These are phyloP conservation scores for Leccinum pellstonianum DNA, from an alignment of 768 basidiomycete genomes.

Conservation along the genomic window DNA sequence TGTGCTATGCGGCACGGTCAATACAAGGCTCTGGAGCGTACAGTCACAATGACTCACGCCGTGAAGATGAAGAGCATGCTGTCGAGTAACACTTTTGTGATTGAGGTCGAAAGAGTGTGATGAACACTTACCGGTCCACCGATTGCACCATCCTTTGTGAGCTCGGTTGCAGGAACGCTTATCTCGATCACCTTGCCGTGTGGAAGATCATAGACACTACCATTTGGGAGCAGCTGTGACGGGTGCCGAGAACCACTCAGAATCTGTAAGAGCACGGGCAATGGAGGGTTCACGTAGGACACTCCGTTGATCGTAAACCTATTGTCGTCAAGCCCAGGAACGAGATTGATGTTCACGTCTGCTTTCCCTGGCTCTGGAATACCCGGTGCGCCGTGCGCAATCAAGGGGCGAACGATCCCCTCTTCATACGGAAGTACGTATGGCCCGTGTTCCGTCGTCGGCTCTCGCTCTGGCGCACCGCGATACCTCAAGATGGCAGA, in stretches of 20 bases:
- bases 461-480: slow-evolving; percentile 27
- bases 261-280: slow-evolving; percentile 24
- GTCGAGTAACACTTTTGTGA: background rate
- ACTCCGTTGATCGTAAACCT: slow-evolving; percentile 12
- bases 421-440: slow-evolving; percentile 17
- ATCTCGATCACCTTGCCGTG: slow-evolving; percentile 16
- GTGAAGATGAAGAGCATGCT: slow-evolving; percentile 27
- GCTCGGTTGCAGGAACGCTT: slow-evolving; percentile 17
- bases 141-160: slow-evolving; percentile 19
- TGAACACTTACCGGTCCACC: slow-evolving; percentile 32
- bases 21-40: background rate
- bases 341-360: slow-evolving; percentile 26
- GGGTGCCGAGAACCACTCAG: slow-evolving; percentile 21
- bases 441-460: slow-evolving; percentile 23
- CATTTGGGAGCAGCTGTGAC: slow-evolving; percentile 13
- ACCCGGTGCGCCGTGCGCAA: slow-evolving; percentile 24
- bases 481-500: slow-evolving; percentile 23
- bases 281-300: slow-evolving; percentile 5
- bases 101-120: background rate
- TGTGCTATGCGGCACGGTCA: slow-evolving; percentile 30
- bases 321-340: background rate
- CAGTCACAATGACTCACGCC: slow-evolving; percentile 11
- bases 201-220: slow-evolving; percentile 18
- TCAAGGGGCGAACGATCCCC: slow-evolving; percentile 18
- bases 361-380: slow-evolving; percentile 21